Conservation (phyloP, 257 asterid genomes). For the Voacanga thouarsii region DNA sequence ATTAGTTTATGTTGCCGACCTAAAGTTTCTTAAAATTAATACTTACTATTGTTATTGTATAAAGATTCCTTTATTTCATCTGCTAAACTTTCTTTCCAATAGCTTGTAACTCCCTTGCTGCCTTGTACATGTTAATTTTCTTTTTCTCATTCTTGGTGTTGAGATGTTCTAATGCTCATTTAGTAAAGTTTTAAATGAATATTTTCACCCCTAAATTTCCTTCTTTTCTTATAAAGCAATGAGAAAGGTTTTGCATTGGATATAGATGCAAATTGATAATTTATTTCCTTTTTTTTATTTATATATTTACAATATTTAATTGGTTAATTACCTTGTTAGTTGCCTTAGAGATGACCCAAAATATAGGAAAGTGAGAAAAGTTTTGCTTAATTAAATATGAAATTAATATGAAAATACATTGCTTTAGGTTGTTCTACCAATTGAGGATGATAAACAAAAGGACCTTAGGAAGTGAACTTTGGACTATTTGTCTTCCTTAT, state of each 20-base stretch:
- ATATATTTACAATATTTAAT: too few species aligned
- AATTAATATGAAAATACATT: too few species aligned
- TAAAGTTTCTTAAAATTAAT: too few species aligned
- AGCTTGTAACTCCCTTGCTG: neutral
- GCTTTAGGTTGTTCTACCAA: conserved; percentile 13
- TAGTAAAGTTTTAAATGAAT: neutral
- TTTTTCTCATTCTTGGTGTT: neutral
- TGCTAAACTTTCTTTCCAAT: neutral
- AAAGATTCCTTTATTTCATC: neutral
- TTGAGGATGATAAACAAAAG: neutral
- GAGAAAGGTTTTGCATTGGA: neutral
- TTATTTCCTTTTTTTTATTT: too few species aligned
- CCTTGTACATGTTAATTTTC: neutral
- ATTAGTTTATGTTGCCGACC: too few species aligned
- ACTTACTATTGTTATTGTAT: too few species aligned
- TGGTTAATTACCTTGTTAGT: too few species aligned
- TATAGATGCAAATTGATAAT: neutral
- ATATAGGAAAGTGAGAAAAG: too few species aligned
- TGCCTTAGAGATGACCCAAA: too few species aligned
- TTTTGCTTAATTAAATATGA: too few species aligned
- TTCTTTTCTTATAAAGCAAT: neutral
- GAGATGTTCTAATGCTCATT: neutral
- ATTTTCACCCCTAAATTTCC: neutral
- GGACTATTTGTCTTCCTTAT: conserved; percentile 11
- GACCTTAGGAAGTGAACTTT: neutral